These are phyloP conservation scores for Populus simonii DNA, from an alignment of 345 rosid genomes.

Conservation along the genomic window DNA sequence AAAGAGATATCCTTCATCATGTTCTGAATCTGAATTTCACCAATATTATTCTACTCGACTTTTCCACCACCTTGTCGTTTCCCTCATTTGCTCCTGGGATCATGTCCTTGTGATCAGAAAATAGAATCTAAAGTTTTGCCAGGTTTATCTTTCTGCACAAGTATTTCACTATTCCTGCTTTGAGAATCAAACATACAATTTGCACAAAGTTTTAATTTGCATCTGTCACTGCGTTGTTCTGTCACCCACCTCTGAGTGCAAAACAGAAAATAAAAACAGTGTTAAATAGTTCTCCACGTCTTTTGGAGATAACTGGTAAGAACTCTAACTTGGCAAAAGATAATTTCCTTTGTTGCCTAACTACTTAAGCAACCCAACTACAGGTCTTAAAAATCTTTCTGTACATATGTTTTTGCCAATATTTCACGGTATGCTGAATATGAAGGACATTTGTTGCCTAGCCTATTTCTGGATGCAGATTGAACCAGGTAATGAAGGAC, in stretches of 20 bases:
- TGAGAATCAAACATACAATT: neutral
- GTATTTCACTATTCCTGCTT: neutral
- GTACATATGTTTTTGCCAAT: neutral
- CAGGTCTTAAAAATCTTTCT: neutral
- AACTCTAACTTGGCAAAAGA: too few species aligned
- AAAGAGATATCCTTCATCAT: neutral
- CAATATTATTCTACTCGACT: neutral
- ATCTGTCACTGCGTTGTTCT: neutral
- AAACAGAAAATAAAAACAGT: neutral
- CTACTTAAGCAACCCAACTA: neutral
- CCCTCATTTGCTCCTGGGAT: neutral
- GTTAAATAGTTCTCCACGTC: neutral
- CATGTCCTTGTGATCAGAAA: neutral
- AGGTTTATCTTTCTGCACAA: neutral
- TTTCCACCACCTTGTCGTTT: neutral
- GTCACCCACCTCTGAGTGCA: neutral
- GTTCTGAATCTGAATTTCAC: neutral
- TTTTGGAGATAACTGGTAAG: neutral
- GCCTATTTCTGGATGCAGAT: slow-evolving; percentile 41
- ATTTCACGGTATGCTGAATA: neutral
- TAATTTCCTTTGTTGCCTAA: neutral
- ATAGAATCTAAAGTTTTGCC: neutral
- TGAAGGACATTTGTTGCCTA: neutral
- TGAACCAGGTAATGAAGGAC: slow-evolving; percentile 90
- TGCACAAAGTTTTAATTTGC: neutral